Evolutionary conservation across 768 basidiomycete genomes (phyloP), one percentile per base, ranked within the genome.

Genomic region (Phaeotremella fagi): DNA sequence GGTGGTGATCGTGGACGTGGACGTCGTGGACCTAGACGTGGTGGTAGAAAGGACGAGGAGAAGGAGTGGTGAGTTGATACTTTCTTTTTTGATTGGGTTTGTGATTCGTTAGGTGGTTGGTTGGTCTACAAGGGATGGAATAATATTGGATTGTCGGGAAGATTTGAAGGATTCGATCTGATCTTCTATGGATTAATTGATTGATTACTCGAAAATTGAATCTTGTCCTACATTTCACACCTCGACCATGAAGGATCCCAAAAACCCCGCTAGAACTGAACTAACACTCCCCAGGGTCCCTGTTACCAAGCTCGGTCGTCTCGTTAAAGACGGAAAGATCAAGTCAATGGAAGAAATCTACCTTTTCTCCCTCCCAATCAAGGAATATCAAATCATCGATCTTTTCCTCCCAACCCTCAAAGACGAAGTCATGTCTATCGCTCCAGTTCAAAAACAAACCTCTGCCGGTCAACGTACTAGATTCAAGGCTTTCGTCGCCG

Each of bases 261-360:
- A n/a, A n/a, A n/a, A n/a, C n/a, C n/a, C n/a, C n/a, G n/a, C n/a
- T n/a, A n/a, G n/a, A n/a, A n/a, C n/a, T n/a, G n/a, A n/a, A n/a
- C n/a, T 11, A 4, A n/a, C 28, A 14, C 54, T 22, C 6, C 22
- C 3, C 66, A 91, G 90, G 91, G 85, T 85, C 58, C 94, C 95
- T 68, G 92, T 97, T 78, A 98, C 95, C 76, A 99, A 98, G 77
- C 87, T 99, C 65, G 95, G 95, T 57, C 92, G 95, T 78, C 84
- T 99, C 72, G 92, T 97, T 41, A 97, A 95, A 79, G 95, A 98
- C 70, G 94, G 94, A 66, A 98, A 98, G 80, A 97, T 99, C 81
- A 97, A 94, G 79, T 95, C 91, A 44, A 92, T 99, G 83, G 95
- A 99, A 76, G 95, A 99, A 76, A 97, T 98, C 78, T 99, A 98